Conservation (phyloP, 208 protist genomes). For the Porcisia hertigi region DNA sequence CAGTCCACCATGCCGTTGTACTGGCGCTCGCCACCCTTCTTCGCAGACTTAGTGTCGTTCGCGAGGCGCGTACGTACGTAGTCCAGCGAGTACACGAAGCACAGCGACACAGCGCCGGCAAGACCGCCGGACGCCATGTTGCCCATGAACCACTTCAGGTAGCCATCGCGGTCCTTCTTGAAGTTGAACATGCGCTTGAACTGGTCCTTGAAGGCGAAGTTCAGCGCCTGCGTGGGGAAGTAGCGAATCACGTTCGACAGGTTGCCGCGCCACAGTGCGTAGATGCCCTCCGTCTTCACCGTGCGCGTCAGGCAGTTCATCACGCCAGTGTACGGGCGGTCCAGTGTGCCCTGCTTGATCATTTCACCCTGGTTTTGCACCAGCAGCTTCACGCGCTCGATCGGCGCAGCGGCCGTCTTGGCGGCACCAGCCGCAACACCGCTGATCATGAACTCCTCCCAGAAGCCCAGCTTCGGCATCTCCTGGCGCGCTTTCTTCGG, state of each 20-base stretch:
- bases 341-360: slow-evolving; percentile 74
- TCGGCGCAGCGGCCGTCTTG: slow-evolving; percentile 95
- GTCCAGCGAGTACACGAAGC: slow-evolving; percentile 98
- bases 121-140: slow-evolving; percentile 97
- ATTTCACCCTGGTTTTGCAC: slow-evolving; percentile 93
- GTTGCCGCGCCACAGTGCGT: slow-evolving; percentile 97
- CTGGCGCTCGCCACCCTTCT: slow-evolving; percentile 88
- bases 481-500: too few relatives aligned
- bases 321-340: slow-evolving; percentile 94
- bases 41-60: slow-evolving; percentile 89
- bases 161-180: slow-evolving; percentile 80
- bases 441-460: slow-evolving; percentile 84
- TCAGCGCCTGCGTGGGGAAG: slow-evolving; percentile 98
- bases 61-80: slow-evolving; percentile 97
- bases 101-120: slow-evolving; percentile 95
- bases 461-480: slow-evolving; percentile 59
- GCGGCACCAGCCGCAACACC: slow-evolving; percentile 77
- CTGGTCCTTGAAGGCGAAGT: slow-evolving; percentile 98
- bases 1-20: slow-evolving; percentile 96
- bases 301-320: slow-evolving; percentile 95
- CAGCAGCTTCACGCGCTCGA: slow-evolving; percentile 96
- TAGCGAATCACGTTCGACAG: slow-evolving; percentile 97
- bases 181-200: slow-evolving; percentile 96
- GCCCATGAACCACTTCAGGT: slow-evolving; percentile 86
- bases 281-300: slow-evolving; percentile 91